Base-by-base conservation (phyloP, 2,329 filamentous ascomycete species). In the Nigrospora sphaerica region DNA sequence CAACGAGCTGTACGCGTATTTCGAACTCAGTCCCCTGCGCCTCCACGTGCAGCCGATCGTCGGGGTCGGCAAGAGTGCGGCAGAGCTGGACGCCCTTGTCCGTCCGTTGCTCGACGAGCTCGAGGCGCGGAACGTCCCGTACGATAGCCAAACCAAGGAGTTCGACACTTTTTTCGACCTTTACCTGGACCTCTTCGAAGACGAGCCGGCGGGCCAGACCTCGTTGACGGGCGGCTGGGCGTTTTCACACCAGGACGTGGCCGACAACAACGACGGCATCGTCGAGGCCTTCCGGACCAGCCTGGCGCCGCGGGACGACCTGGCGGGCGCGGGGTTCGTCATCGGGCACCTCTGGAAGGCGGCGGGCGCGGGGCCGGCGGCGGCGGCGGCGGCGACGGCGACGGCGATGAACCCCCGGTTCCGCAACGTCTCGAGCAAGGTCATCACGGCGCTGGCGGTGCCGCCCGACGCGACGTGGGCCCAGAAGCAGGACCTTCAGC, bases 1-100 rank as follows among this genome's bases (percentile, higher is more conserved):
- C 19, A 58, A 64, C 18, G 62, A 71, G 1, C 62, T 74, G 12
- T 66, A 67, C 38, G 59, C 70, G 17, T 72, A 71, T 49, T 74
- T 71, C 50, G 70, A 69, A 39, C 56, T 72, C 1, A 62, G 65
- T 7, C 65, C 69, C 36, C 59, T 67, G 39, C 68, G 59, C 32
- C 59, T 73, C 14, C 61, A 63, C 45, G 62, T 69, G n/a, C 60
- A 62, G n/a, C 66, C 65, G 5, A 57, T 65, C 36, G 61, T 69
- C 1, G 66, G 60, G 23, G 49, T 68, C 23, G 62, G 62, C 43
- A 64, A 68, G 56, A 66, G 61, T 1, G 49, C 55, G 0, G 53
- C 48, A n/a, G 53, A 71, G 47, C 55, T 69, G 18, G 47, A 61
- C n/a, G 52, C 55, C 3, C 57, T 68, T 17, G 53, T 71, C 6